These are phyloP conservation scores for Cercospora zeae-maydis DNA, from an alignment of 2,329 filamentous ascomycete species.

Conservation along the genomic window DNA sequence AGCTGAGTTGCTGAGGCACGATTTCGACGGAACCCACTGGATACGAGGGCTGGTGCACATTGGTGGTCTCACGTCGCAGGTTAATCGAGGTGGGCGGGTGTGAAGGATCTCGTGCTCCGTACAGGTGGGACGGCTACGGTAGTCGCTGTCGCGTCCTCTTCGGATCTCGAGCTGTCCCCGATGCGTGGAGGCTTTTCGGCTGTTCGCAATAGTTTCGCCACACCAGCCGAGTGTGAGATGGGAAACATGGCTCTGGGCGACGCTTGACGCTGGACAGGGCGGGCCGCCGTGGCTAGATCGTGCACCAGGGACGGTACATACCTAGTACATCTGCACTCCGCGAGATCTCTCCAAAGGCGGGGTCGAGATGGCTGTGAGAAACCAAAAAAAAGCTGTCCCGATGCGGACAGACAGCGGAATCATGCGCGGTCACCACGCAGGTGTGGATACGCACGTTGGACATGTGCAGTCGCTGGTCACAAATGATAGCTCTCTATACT, in stretches of 20 bases:
- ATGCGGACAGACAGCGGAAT: not conserved
- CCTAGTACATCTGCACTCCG: not conserved
- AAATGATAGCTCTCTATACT: not conserved
- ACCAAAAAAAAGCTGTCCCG: not conserved
- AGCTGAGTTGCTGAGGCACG: not conserved
- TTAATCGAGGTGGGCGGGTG: not conserved
- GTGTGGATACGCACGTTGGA: too few species aligned
- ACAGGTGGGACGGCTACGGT: not conserved
- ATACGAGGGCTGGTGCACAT: not conserved
- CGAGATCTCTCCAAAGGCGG: not conserved
- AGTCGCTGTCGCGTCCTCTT: not conserved
- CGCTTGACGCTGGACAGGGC: not conserved
- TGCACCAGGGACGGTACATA: not conserved
- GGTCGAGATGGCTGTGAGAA: not conserved
- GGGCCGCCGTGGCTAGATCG: conserved; percentile 6
- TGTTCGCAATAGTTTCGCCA: not conserved
- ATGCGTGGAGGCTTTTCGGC: not conserved
- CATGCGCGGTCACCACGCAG: not conserved
- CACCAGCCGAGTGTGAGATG: not conserved
- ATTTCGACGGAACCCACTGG: not conserved
- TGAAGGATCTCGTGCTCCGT: not conserved
- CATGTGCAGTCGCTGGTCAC: too few species aligned
- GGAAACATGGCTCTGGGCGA: not conserved
- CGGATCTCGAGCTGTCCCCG: not conserved
- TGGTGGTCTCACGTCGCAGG: not conserved